Conservation (phyloP, 1,284 basidiomycete species). For the Pseudozyma sp. region DNA sequence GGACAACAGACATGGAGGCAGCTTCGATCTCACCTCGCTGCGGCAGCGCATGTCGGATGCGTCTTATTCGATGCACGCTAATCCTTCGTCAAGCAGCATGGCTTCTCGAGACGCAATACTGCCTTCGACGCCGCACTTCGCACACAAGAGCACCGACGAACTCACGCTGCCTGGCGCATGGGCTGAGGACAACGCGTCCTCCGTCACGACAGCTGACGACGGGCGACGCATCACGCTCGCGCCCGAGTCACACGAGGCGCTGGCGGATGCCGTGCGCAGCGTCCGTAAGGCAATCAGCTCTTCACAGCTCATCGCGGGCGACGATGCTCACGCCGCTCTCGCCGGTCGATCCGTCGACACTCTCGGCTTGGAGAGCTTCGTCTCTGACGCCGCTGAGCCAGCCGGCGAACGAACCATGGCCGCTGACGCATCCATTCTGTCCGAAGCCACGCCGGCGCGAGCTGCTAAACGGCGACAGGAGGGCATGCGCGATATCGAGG, state of each 20-base stretch:
- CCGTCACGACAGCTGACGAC: conserved; percentile 32
- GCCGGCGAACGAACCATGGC: conserved; percentile 11
- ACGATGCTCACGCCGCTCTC: conserved; percentile 14
- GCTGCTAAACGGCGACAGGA: conserved; percentile 45
- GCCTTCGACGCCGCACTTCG: conserved; percentile 2
- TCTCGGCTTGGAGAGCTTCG: conserved; percentile 28
- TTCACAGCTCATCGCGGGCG: conserved; percentile 35
- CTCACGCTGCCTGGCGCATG: conserved; percentile 42
- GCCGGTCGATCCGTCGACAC: conserved; percentile 27
- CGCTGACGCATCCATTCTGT: conserved; percentile 31
- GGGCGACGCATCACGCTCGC: conserved; percentile 43
- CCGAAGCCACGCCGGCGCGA: conserved; percentile 45
- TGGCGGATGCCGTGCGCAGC: conserved; percentile 50
- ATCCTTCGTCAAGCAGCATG: conserved; percentile 37
- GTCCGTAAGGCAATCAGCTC: conserved; percentile 50
- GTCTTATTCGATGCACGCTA: conserved; percentile 28
- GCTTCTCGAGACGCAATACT: conserved; percentile 30
- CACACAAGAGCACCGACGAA: conserved; percentile 29
- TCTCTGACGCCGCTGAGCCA: conserved; percentile 25
- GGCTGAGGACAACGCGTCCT: conserved; percentile 28
- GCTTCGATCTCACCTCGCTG: conserved; percentile 43
- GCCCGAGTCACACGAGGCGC: conserved; percentile 47
- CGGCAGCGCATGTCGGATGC: conserved; percentile 43
- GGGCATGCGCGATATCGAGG: conserved; percentile 53
- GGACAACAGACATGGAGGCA: conserved; percentile 40